Conservation (phyloP, 306 rosid species). For the Cicer yamashitae region DNA sequence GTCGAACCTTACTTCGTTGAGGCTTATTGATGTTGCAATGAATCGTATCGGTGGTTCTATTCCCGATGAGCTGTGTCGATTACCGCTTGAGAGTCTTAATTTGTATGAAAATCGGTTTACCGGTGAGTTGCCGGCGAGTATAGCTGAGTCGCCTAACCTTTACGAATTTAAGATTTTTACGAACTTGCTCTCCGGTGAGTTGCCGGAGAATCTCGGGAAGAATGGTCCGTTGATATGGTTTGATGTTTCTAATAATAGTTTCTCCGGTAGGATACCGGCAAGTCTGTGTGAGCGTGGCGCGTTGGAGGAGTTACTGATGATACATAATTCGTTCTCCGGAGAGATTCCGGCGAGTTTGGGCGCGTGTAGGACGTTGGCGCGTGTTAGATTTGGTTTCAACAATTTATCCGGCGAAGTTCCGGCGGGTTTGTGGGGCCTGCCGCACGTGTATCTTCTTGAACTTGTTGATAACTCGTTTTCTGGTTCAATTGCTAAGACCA, state of each 20-base stretch:
- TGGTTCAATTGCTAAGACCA: constrained; percentile 66
- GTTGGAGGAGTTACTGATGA: constrained; percentile 70
- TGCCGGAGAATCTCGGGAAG: constrained; percentile 70
- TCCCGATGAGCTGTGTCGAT: constrained; percentile 68
- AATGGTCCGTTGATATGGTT: constrained; percentile 67
- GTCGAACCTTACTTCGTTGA: constrained; percentile 67
- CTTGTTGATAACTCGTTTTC: constrained; percentile 62
- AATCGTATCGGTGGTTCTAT: constrained; percentile 63
- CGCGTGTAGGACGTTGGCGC: constrained; percentile 61
- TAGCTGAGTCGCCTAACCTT: constrained; percentile 64
- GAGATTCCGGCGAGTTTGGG: constrained; percentile 67
- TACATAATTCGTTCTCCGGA: constrained; percentile 67
- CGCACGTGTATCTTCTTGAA: constrained; percentile 68
- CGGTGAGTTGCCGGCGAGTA: constrained; percentile 70
- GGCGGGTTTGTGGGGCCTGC: constrained; percentile 79
- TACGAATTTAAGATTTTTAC: constrained; percentile 68
- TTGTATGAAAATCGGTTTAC: constrained; percentile 71
- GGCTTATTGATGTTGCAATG: constrained; percentile 79
- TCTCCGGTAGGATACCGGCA: constrained; percentile 70
- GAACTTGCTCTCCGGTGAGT: constrained; percentile 63
- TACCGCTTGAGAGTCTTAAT: constrained; percentile 76
- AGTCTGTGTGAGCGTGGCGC: constrained; percentile 57
- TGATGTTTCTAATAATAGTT: constrained; percentile 69
- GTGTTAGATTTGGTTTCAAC: constrained; percentile 70
- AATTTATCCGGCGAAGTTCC: constrained; percentile 73